Base-by-base conservation (phyloP, 1,284 basidiomycete species). In the Trichosporon faecale region DNA sequence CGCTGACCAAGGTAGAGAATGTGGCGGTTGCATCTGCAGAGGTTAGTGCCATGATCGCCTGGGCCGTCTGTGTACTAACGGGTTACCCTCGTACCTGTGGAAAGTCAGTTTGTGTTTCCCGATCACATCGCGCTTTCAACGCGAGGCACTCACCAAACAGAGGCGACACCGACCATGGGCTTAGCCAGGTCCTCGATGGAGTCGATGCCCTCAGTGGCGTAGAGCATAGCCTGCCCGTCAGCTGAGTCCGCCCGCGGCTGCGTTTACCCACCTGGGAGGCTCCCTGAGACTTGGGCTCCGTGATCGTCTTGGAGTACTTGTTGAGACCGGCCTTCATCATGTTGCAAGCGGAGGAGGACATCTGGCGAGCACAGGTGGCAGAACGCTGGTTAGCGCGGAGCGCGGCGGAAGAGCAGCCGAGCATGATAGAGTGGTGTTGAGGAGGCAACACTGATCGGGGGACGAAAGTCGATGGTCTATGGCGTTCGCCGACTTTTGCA, bases 101-200 rank as follows among this genome's bases (percentile, higher is more conserved):
- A 68, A 9, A 31, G 69, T 72, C 68, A 75, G 73, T 72, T 70
- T 70, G 73, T 27, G 27, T 35, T 64, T 40, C 63, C 55, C 25
- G 49, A 21, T 52, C 49, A 25, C 49, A 25, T 11, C 49, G 49
- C 23, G 5, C 49, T 12, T 8, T 21, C 12, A 12, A 44, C 21
- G 49, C 23, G 9, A 7, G 7, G 63, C 37, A 86, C 90, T 83
- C 79, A 95, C 95, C 95, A 98, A 35, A 98, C 91, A 76, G 92
- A 95, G 8, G 90, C 95, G 52, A 98, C 90, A 71, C 95, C 95
- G 72, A 98, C 91, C 95, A 98, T 97, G 68, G 94, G 90, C 84
- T 95, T 97, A 78, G 92, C 86, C 73, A 98, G 90, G 75, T 98
- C 95, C 12, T 86, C 87, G 74, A 94, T 90, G 29, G 78, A 85